Evolutionary conservation across 1,284 basidiomycete genomes (phyloP), one percentile per base, ranked within the genome.

Genomic region (Trametes versicolor): DNA sequence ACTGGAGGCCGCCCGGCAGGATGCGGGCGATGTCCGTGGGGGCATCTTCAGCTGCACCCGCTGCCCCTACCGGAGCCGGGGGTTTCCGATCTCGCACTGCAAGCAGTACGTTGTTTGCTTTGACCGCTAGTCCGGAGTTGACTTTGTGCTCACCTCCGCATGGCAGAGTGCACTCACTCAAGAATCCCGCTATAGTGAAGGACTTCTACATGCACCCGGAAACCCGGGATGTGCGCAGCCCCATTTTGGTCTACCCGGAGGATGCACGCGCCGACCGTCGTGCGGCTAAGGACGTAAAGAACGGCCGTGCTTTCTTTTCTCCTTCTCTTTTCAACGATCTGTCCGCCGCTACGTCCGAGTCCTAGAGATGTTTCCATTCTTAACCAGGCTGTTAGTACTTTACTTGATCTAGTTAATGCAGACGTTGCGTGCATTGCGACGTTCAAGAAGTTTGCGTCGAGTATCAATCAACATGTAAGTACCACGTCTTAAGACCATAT

Each of bases 201-300:
- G 51, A 60, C 23, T 60, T 60, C 51, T 60, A 54, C 10, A 10
- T 60, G 32, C 59, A 60, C 23, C 59, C 59, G 2, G 49, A 52
- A 7, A 34, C 23, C 13, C 9, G 25, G 12, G 23, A 2, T 19
- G 36, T 2, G 8, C 9, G 25, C 12, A 27, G 34, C 32, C 29
- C 51, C 2, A 29, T 61, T 4, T 5, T 27, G 15, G 21, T 61
- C 2, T 61, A 61, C 9, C 60, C 60, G 1, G 60, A 60, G 19
- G 27, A 48, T 17, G 29, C 27, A 13, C 51, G 59, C 15, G 29
- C 4, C 5, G 41, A 61, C 27, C 60, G 52, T 17, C 49, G 4
- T 17, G 52, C 60, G 17, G 45, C 32, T 13, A 54, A 39, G 25
- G 60, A 37, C 25, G 45, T 55, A 32, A n/a, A 29, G 15, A 21